Evolutionary conservation across 2,329 filamentous ascomycete species (phyloP).

Genomic region (Ophiognomonia clavigignenti-juglandacearum): DNA sequence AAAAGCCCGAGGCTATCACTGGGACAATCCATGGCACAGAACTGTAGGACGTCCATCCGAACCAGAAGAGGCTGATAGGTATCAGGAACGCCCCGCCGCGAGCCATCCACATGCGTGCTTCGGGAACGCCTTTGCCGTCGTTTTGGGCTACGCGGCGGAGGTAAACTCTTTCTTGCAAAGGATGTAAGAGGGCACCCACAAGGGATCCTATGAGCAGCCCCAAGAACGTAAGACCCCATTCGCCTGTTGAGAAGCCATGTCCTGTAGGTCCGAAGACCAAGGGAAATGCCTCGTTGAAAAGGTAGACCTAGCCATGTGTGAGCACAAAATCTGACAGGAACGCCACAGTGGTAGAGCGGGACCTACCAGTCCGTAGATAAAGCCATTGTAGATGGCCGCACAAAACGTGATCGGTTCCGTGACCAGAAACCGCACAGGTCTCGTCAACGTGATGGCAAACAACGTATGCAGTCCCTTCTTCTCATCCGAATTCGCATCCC

Average conservation of each 20-base stretch:
- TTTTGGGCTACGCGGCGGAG: slow-evolving; percentile 4
- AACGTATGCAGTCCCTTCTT: slow-evolving; percentile 1
- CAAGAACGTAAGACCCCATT: slow-evolving; percentile 5
- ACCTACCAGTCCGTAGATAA: slow-evolving; percentile 6
- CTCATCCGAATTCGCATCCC: slow-evolving; percentile 1
- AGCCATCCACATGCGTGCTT: slow-evolving; percentile 7
- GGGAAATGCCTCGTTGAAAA: slow-evolving; percentile 12
- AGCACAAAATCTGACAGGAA: neutral
- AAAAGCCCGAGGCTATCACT: slow-evolving; percentile 50
- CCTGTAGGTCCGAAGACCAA: slow-evolving; percentile 2
- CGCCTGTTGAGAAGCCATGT: slow-evolving; percentile 5
- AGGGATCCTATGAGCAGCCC: slow-evolving; percentile 4
- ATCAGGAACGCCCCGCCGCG: slow-evolving; percentile 42
- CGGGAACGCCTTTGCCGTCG: slow-evolving; percentile 10
- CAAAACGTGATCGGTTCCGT: slow-evolving; percentile 11
- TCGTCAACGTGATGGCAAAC: neutral
- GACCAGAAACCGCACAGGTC: slow-evolving; percentile 6
- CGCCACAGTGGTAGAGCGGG: neutral
- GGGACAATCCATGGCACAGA: slow-evolving; percentile 54
- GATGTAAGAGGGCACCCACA: slow-evolving; percentile 1
- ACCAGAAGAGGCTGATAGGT: slow-evolving; percentile 63
- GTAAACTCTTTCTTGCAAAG: slow-evolving; percentile 7
- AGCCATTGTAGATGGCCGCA: slow-evolving; percentile 7
- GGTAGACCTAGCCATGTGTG: neutral
- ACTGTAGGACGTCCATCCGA: slow-evolving; percentile 62